Evolutionary conservation across 2,329 filamentous ascomycete species (phyloP).

Genomic region (Paecilomyces fulvus): DNA sequence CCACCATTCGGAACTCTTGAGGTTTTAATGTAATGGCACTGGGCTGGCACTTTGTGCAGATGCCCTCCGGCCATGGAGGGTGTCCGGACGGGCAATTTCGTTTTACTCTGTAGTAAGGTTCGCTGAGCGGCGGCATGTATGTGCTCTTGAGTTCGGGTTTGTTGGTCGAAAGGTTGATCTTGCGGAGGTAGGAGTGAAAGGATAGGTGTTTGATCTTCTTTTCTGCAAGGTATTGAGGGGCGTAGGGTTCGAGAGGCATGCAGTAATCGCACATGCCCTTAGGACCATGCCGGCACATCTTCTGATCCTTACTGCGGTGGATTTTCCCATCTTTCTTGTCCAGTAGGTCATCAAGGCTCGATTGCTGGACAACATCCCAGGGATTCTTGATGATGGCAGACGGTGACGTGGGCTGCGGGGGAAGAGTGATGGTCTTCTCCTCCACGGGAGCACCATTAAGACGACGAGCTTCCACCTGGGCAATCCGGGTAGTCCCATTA

Average conservation of each 20-base stretch:
- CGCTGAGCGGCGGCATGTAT: conserved; percentile 88
- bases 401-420: conserved; percentile 50
- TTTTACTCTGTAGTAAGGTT: conserved; percentile 86
- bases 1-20: conserved; percentile 91
- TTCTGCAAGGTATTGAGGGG: conserved; percentile 77
- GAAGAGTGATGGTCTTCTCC: conserved; percentile 55
- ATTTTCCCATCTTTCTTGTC: conserved; percentile 91
- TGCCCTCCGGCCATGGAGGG: conserved; percentile 87
- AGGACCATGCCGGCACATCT: conserved; percentile 90
- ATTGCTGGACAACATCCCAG: conserved; percentile 89
- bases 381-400: conserved; percentile 67
- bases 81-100: conserved; percentile 88
- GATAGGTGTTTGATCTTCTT: conserved; percentile 99
- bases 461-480: conserved; percentile 21
- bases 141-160: conserved; percentile 89
- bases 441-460: conserved; percentile 29
- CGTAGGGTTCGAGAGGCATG: conserved; percentile 92
- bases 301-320: conserved; percentile 59
- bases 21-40: conserved; percentile 93
- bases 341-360: conserved; percentile 73
- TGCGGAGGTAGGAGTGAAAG: conserved; percentile 88
- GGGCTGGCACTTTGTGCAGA: conserved; percentile 96
- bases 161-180: conserved; percentile 93
- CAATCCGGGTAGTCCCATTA: conserved; percentile 15
- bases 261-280: conserved; percentile 99